Evolutionary conservation across 2,329 filamentous ascomycete species (phyloP).

Genomic region (Ophiocordyceps unilateralis): DNA sequence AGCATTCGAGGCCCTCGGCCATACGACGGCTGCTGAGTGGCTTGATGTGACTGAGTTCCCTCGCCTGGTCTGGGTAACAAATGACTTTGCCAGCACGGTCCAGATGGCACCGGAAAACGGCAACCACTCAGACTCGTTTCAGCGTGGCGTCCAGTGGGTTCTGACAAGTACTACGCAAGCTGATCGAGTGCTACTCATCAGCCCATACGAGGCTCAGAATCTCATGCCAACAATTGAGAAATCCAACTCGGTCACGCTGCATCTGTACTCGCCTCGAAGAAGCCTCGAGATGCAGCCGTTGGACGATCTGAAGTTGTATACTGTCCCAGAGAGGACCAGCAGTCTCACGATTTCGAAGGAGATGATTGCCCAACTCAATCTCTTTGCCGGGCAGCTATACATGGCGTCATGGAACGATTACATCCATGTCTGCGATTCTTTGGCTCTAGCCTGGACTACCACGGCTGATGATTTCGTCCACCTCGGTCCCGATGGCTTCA

Average conservation of each 20-base stretch:
- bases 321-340: neutral
- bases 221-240: neutral
- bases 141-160: conserved; percentile 11
- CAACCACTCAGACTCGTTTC: conserved; percentile 5
- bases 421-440: conserved; percentile 24
- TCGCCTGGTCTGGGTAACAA: conserved; percentile 3
- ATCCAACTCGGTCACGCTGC: conserved; percentile 18
- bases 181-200: conserved; percentile 33
- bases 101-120: neutral
- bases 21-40: neutral
- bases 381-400: conserved; percentile 51
- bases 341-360: neutral
- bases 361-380: conserved; percentile 32
- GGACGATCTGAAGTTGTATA: conserved; percentile 9
- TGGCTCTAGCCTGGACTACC: conserved; percentile 24
- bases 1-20: neutral
- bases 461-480: conserved; percentile 7
- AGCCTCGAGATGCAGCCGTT: conserved; percentile 1
- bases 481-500: neutral
- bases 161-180: conserved; percentile 1
- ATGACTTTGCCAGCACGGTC: conserved; percentile 6
- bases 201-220: conserved; percentile 38
- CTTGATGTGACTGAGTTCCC: conserved; percentile 4
- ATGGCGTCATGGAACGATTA: conserved; percentile 35
- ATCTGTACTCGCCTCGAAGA: conserved; percentile 21